These are phyloP conservation scores for Acanthamoeba healyi DNA, from an alignment of 208 protist genomes.

Conservation along the genomic window DNA sequence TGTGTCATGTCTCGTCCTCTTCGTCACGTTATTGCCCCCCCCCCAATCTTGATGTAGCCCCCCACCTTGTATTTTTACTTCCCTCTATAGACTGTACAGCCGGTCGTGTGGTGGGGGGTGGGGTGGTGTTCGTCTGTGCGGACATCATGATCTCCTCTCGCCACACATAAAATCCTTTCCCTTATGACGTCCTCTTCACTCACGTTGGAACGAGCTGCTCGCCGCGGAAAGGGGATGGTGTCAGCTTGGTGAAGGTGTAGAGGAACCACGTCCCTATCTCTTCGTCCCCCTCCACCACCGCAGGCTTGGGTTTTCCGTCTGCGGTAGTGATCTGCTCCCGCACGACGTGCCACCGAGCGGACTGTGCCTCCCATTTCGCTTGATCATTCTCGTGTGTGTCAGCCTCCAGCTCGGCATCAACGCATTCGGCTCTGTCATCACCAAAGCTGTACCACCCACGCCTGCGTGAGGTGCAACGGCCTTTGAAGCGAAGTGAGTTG, in stretches of 20 bases:
- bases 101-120: too few relatives aligned
- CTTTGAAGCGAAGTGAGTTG: neutral
- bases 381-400: neutral
- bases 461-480: neutral
- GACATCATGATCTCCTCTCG: too few relatives aligned
- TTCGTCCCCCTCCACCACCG: neutral
- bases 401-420: neutral
- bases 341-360: neutral
- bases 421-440: conserved; percentile 37
- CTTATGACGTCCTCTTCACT: neutral
- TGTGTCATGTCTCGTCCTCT: too few relatives aligned
- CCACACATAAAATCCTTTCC: too few relatives aligned
- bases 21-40: too few relatives aligned
- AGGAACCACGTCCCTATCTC: neutral
- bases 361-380: neutral
- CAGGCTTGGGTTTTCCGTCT: neutral
- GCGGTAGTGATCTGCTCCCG: neutral
- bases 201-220: neutral
- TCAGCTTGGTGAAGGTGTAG: conserved; percentile 30
- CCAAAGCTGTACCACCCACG: conserved; percentile 40
- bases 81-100: too few relatives aligned
- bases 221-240: too few relatives aligned
- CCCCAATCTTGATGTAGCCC: too few relatives aligned
- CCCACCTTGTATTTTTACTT: too few relatives aligned
- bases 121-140: too few relatives aligned